Evolutionary conservation across 805 yeast species (phyloP).

Genomic region (Saturnispora dispora): DNA sequence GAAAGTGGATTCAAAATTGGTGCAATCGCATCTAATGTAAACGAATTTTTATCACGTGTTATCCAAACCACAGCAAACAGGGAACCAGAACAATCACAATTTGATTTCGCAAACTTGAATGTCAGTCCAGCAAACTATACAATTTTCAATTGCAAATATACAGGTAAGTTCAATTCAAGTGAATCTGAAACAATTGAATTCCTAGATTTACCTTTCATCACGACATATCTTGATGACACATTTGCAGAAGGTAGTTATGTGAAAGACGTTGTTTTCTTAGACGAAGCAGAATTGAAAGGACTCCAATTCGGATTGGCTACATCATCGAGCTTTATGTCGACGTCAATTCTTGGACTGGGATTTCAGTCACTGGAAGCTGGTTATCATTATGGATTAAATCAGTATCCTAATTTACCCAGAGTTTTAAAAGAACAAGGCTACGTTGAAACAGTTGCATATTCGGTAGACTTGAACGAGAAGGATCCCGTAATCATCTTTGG

Average conservation of each 20-base stretch:
- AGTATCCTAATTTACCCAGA: constrained; percentile 2
- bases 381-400: not conserved
- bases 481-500: constrained; percentile 5
- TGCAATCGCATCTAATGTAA: not conserved
- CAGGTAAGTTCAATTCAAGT: not conserved
- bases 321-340: not conserved
- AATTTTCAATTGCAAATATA: not conserved
- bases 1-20: not conserved
- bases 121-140: not conserved
- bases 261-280: not conserved
- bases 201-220: not conserved
- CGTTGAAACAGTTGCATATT: not conserved
- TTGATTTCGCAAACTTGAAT: not conserved
- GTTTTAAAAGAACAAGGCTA: not conserved
- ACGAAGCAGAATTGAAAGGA: not conserved
- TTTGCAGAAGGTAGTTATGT: not conserved
- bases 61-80: not conserved
- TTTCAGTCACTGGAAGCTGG: constrained; percentile 1
- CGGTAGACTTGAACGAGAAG: not conserved
- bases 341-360: constrained; percentile 5
- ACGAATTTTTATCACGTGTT: not conserved
- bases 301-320: not conserved
- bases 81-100: not conserved
- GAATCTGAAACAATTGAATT: not conserved
- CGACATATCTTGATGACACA: not conserved